phyloP scores from a whole-genome alignment of 1,284 basidiomycete species.

The Volvariella volvacea region DNA sequence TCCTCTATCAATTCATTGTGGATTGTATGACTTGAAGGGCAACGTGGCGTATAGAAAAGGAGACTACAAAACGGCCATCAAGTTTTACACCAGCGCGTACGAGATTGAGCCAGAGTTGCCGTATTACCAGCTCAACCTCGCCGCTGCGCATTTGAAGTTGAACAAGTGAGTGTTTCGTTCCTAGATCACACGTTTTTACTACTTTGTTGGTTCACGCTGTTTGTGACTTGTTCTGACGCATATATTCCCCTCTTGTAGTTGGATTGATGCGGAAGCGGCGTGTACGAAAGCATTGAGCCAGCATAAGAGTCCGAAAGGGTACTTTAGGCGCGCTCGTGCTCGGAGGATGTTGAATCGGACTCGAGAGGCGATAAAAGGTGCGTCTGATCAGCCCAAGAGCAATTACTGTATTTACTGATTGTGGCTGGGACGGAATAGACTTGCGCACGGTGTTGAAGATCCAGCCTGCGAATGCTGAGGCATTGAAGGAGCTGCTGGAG shows the following conservation, averaged over 20 bases:
- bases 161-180: conserved; percentile 44
- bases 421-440: too few relatives aligned
- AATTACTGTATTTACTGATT: background rate
- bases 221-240: background rate
- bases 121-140: conserved; percentile 65
- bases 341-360: conserved; percentile 47
- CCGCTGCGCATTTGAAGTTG: conserved; percentile 61
- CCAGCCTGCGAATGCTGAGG: conserved; percentile 56
- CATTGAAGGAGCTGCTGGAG: conserved; percentile 42
- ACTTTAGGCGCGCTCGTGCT: conserved; percentile 59
- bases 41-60: conserved; percentile 58
- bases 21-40: conserved; percentile 32
- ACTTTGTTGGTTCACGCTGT: too few relatives aligned
- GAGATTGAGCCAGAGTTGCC: conserved; percentile 62
- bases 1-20: background rate
- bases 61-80: conserved; percentile 45
- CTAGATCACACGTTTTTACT: background rate
- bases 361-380: conserved; percentile 61
- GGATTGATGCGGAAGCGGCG: conserved; percentile 61
- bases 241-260: conserved; percentile 34
- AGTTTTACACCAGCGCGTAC: conserved; percentile 50
- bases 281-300: conserved; percentile 55
- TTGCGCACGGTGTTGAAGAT: conserved; percentile 49
- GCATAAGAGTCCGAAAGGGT: conserved; percentile 59
- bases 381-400: too few relatives aligned